Conservation (phyloP, 768 basidiomycete genomes). For the Suillus fuscotomentosus region DNA sequence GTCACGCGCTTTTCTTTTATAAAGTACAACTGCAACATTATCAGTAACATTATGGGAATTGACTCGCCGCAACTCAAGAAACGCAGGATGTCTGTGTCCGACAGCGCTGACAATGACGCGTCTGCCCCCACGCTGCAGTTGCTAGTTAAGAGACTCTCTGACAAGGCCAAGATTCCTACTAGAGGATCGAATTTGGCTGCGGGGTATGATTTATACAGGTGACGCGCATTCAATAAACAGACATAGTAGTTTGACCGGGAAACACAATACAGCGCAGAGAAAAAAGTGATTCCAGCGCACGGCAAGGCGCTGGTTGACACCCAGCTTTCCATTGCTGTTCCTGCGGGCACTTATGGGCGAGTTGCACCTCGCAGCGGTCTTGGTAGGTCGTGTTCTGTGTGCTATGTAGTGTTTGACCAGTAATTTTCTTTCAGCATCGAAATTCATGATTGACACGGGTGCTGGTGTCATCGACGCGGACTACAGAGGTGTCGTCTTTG, state of each 20-base stretch:
- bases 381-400: slow-evolving; percentile 50
- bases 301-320: slow-evolving; percentile 93
- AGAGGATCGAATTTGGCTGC: slow-evolving; percentile 85
- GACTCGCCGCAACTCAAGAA: slow-evolving; percentile 49
- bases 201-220: slow-evolving; percentile 96
- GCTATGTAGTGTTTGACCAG: background rate
- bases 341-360: slow-evolving; percentile 91
- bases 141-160: slow-evolving; percentile 82
- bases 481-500: slow-evolving; percentile 88
- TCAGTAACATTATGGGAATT: slow-evolving; percentile 14
- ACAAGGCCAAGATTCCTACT: slow-evolving; percentile 80
- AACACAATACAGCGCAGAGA: slow-evolving; percentile 64
- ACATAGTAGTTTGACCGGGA: slow-evolving; percentile 6
- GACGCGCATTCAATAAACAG: background rate
- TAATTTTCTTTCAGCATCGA: slow-evolving; percentile 62
- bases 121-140: slow-evolving; percentile 48
- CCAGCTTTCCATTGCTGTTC: slow-evolving; percentile 91
- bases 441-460: slow-evolving; percentile 97
- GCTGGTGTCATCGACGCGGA: slow-evolving; percentile 98
- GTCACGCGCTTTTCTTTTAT: slow-evolving; percentile 11
- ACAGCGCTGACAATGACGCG: slow-evolving; percentile 30
- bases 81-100: slow-evolving; percentile 60
- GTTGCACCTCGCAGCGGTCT: slow-evolving; percentile 95
- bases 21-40: background rate
- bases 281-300: slow-evolving; percentile 77